phyloP scores from a whole-genome alignment of 176 grass and related monocot species.

The Aegilops sharonensis region DNA sequence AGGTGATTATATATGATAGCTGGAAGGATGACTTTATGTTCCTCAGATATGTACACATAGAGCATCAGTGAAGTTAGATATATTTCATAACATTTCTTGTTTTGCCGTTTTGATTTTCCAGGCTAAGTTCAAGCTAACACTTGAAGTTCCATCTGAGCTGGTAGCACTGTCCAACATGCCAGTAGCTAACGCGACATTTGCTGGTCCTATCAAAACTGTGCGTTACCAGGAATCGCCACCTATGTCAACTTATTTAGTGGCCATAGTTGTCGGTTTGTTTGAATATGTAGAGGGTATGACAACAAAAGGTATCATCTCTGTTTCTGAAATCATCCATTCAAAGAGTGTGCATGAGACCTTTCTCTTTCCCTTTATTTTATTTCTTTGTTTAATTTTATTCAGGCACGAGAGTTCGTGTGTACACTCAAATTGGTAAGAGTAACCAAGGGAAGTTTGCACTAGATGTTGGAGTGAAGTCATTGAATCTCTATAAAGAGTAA shows the following conservation, averaged over 20 bases:
- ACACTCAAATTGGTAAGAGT: slow-evolving; percentile 70
- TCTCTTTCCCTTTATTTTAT: neutral
- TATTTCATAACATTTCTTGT: neutral
- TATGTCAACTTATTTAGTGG: slow-evolving; percentile 97
- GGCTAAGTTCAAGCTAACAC: slow-evolving; percentile 78
- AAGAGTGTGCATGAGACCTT: neutral
- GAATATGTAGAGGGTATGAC: slow-evolving; percentile 62
- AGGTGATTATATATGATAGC: slow-evolving; percentile 42
- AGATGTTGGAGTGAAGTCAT: slow-evolving; percentile 72
- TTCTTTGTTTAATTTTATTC: slow-evolving; percentile 30
- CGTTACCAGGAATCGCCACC: slow-evolving; percentile 66
- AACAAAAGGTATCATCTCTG: slow-evolving; percentile 49
- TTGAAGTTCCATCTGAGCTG: slow-evolving; percentile 64
- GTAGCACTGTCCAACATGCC: slow-evolving; percentile 91
- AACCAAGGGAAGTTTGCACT: slow-evolving; percentile 81
- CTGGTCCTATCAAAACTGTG: slow-evolving; percentile 47
- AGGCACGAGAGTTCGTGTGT: slow-evolving; percentile 76
- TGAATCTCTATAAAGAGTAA: slow-evolving; percentile 83
- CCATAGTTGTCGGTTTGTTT: slow-evolving; percentile 75
- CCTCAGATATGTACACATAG: neutral
- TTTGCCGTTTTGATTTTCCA: slow-evolving; percentile 37
- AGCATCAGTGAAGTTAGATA: neutral
- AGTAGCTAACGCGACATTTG: slow-evolving; percentile 29
- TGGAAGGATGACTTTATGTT: slow-evolving; percentile 4
- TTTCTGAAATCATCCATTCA: slow-evolving; percentile 11